phyloP scores from a whole-genome alignment of 495 filamentous ascomycete genomes.

The Rhizodiscina lignyota region DNA sequence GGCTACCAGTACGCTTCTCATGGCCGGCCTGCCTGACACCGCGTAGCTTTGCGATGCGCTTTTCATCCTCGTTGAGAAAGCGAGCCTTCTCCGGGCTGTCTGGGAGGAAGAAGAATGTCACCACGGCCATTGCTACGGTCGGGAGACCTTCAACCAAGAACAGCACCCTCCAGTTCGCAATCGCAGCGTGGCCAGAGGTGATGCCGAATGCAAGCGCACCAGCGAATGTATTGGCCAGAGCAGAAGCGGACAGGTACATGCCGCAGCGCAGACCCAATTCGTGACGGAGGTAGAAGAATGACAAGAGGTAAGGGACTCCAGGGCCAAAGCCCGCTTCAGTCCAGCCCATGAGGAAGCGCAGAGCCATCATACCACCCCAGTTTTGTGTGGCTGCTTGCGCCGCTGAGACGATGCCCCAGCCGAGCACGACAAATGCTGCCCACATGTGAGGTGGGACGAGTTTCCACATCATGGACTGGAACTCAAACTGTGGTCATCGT shows the following conservation, averaged over 20 bases:
- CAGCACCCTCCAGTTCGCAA: slow-evolving; percentile 65
- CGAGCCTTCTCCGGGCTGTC: slow-evolving; percentile 51
- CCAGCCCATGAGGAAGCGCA: slow-evolving; percentile 11
- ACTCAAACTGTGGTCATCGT: slow-evolving; percentile 39
- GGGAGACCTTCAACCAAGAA: slow-evolving; percentile 77
- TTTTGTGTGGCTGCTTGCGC: slow-evolving; percentile 39
- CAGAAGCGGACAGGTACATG: slow-evolving; percentile 61
- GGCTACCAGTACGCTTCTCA: slow-evolving; percentile 30
- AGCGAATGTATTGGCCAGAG: slow-evolving; percentile 69
- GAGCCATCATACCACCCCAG: slow-evolving; percentile 8
- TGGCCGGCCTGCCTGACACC: slow-evolving; percentile 43
- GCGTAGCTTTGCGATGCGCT: slow-evolving; percentile 45
- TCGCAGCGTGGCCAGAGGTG: slow-evolving; percentile 44
- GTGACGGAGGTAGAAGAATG: slow-evolving; percentile 68
- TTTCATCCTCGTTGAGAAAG: slow-evolving; percentile 59
- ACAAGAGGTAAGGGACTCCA: slow-evolving; percentile 55
- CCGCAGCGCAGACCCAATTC: slow-evolving; percentile 66
- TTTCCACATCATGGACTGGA: slow-evolving; percentile 46
- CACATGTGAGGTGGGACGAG: slow-evolving; percentile 37
- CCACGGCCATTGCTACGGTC: slow-evolving; percentile 42
- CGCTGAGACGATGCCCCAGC: slow-evolving; percentile 45
- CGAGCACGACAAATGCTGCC: slow-evolving; percentile 9
- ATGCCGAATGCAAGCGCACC: slow-evolving; percentile 75
- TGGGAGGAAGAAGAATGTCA: slow-evolving; percentile 54
- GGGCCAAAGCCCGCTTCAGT: slow-evolving; percentile 20